phyloP scores from a whole-genome alignment of 805 yeast genomes.

The Saturnispora hagleri region DNA sequence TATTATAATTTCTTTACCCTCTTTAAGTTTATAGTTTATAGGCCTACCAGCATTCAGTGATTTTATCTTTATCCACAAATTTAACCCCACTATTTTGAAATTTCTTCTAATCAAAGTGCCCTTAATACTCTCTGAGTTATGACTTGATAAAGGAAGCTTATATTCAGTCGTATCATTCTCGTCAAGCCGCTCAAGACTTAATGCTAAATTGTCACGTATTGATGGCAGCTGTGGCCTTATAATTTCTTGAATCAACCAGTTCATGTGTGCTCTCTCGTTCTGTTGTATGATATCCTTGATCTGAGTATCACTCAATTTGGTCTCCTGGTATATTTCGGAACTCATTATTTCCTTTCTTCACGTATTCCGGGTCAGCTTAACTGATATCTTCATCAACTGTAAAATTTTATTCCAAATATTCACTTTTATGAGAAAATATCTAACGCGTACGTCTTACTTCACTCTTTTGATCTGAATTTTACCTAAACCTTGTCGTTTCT shows the following conservation, averaged over 20 bases:
- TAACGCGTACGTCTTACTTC: background rate
- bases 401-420: too few species aligned
- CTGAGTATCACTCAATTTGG: constrained; percentile 9
- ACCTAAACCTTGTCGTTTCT: background rate
- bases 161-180: constrained; percentile 33
- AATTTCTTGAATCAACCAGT: constrained; percentile 40
- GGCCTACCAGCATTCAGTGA: constrained; percentile 33
- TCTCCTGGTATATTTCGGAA: constrained; percentile 17
- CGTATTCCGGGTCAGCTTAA: background rate
- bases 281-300: constrained; percentile 6
- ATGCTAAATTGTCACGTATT: constrained; percentile 34
- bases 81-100: constrained; percentile 40
- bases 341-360: constrained; percentile 14
- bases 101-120: constrained; percentile 54
- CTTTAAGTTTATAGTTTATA: constrained; percentile 32
- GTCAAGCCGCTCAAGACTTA: constrained; percentile 32
- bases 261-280: constrained; percentile 25
- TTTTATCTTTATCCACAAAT: constrained; percentile 30
- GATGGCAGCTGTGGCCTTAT: constrained; percentile 40
- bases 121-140: constrained; percentile 46
- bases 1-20: constrained; percentile 29
- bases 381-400: background rate
- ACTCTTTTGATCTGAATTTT: background rate
- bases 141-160: constrained; percentile 49
- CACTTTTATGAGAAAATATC: background rate